Conservation (phyloP, 2,329 filamentous ascomycete genomes). For the Berkeleyomyces rouxiae region DNA sequence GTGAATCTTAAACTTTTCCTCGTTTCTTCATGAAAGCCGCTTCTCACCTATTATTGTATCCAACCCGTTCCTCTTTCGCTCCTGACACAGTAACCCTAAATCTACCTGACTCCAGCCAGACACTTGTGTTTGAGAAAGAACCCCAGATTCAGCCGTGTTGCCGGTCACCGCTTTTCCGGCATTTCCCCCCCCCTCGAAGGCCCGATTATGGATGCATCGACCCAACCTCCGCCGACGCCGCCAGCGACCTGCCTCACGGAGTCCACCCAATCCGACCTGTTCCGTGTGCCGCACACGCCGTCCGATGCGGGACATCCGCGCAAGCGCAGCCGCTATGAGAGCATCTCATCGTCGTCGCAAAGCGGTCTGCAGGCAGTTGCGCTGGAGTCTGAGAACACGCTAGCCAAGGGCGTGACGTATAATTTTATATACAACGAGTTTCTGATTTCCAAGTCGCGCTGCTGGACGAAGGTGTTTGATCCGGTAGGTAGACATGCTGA, state of each 20-base stretch:
- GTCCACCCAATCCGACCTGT: background rate
- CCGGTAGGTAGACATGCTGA: constrained; percentile 9
- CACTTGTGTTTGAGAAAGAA: background rate
- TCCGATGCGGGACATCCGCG: background rate
- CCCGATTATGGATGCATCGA: background rate
- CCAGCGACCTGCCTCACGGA: background rate
- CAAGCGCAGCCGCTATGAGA: constrained; percentile 3
- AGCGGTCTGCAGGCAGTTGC: background rate
- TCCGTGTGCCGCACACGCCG: background rate
- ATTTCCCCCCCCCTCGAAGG: no score
- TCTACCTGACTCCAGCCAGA: no score
- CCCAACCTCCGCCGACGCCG: background rate
- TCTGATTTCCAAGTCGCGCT: constrained; percentile 14
- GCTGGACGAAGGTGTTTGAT: constrained; percentile 15
- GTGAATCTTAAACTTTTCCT: no score
- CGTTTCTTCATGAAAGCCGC: no score
- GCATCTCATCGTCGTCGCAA: constrained; percentile 1
- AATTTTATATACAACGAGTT: constrained; percentile 16
- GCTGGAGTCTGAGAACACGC: background rate
- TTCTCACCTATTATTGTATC: no score
- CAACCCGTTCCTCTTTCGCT: no score
- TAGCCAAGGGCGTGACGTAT: constrained; percentile 10
- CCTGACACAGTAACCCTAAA: background rate
- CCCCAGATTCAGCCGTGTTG: background rate
- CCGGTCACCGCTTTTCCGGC: background rate